Evolutionary conservation across 1,284 basidiomycete genomes (phyloP), one percentile per base, ranked within the genome.

Genomic region (Singerocomus inundabilis): DNA sequence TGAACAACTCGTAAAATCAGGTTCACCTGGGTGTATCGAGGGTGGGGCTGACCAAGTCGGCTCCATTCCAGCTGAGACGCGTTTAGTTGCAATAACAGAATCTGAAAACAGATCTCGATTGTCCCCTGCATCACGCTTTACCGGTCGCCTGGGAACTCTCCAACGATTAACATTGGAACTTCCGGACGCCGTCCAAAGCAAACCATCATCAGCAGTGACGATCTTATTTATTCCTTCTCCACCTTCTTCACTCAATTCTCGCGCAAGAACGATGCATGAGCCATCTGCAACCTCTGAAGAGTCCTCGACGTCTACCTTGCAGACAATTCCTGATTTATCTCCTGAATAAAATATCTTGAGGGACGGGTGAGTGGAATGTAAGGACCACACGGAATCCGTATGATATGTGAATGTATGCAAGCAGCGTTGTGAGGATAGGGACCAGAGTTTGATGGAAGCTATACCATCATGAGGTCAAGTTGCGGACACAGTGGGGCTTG

Each of bases 321-420:
- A 94, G 1, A 99, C 85, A 49, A 88, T 74, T 1, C 96, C 97
- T 13, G 90, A 84, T 32, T 92, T 82, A 58, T 98, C 97, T 15
- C 96, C 97, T 2, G 95, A 98, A 72, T 97, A 98, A 74, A 99
- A 99, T 1, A 85, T 77, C 65, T 96, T 90, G 44, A 99, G 78
- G 12, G 87, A 84, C 0, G 93, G 91, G 66, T 98, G 93, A 0
- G 82, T 78, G 3, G 93, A 96, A 65, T 82, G 84, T 2, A 99
- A 77, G 0, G 93, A 88, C 96, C 97, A 98, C 30, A 99, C 93
- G 15, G 93, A 94, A 51, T 94, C 93, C 13, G 89, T 85, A 67
- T 99, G 97, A 66, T 98, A 90, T 1, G 90, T 91, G 72, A 98
- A 99, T 1, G 96, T 99, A 63, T 99, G 93, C 12, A 99, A 72